Evolutionary conservation across 1,284 basidiomycete species (phyloP).

Genomic region (Coriolopsis trogii): DNA sequence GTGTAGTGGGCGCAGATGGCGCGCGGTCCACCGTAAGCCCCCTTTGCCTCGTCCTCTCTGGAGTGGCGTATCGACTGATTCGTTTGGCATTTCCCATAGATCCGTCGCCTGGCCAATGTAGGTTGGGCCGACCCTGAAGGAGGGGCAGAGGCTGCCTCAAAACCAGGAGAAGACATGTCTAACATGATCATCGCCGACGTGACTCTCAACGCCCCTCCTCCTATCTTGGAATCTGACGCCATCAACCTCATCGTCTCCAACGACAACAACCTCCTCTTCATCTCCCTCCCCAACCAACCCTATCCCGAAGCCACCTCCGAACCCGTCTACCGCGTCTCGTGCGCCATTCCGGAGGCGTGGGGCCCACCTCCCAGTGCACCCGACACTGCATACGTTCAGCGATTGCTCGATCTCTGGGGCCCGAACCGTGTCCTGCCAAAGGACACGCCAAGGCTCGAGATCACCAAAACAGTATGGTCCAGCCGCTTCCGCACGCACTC

Average conservation of each 20-base stretch:
- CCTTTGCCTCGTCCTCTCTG: slow-evolving; percentile 1
- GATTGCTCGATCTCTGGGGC: slow-evolving; percentile 40
- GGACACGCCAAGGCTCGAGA: slow-evolving; percentile 12
- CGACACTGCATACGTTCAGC: slow-evolving; percentile 39
- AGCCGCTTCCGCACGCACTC: slow-evolving; percentile 44
- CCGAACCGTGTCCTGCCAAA: slow-evolving; percentile 23
- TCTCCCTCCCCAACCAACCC: slow-evolving; percentile 31
- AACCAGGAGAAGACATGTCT: too few relatives aligned
- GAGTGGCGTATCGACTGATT: not conserved
- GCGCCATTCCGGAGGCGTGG: slow-evolving; percentile 34
- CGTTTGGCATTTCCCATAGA: slow-evolving; percentile 12
- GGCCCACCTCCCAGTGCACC: slow-evolving; percentile 37
- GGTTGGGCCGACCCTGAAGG: slow-evolving; percentile 33
- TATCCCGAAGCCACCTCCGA: slow-evolving; percentile 15
- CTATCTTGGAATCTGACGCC: slow-evolving; percentile 10
- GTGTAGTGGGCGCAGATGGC: slow-evolving; percentile 63
- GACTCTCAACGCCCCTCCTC: slow-evolving; percentile 25
- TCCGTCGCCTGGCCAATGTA: slow-evolving; percentile 32
- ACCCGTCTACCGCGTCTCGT: slow-evolving; percentile 38
- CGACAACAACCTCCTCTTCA: slow-evolving; percentile 34
- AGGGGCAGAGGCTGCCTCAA: slow-evolving; percentile 8
- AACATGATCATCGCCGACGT: slow-evolving; percentile 39
- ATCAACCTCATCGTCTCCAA: slow-evolving; percentile 24
- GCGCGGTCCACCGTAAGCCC: slow-evolving; percentile 49
- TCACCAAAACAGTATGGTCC: slow-evolving; percentile 36